Evolutionary conservation across 2,329 filamentous ascomycete species (phyloP), one percentile per base, ranked within the genome.

Genomic region (Claviceps sp.): DNA sequence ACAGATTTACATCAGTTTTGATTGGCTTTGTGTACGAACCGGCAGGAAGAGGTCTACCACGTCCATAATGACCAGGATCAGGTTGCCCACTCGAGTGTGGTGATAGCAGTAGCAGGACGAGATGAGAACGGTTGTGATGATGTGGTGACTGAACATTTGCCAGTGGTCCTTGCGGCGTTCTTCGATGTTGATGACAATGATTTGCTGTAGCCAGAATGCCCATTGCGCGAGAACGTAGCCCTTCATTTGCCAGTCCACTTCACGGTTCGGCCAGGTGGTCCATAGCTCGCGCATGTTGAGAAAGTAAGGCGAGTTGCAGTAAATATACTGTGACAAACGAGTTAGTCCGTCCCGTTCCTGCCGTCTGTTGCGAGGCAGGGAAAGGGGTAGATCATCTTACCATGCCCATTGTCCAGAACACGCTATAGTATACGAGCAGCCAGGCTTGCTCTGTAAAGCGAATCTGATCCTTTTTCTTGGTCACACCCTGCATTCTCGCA

Each of bases 131-230:
- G 83, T 87, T 16, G 93, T 98, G 65, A 97, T 82, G 62, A 97
- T 79, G 70, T 98, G 93, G 67, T 97, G 93, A n/a, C 82, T 83
- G 58, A 97, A 81, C 93, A 97, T 97, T 69, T 97, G 90, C 72
- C 82, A 86, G 68, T 96, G 85, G 61, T 98, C 93, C 71, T 97
- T 97, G 62, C 93, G 80, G 58, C 86, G 82, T 70, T 94, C 86
- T 69, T 98, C 93, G 54, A 97, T 89, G 68, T 97, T 85, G 66
- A 97, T 86, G 50, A 96, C 88, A 36, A 96, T 74, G 57, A 97
- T 85, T 70, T 96, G 90, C 71, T 97, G 91, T 45, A 96, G 68
- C 86, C 89, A 96, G 67, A 96, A 97, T 16, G 86, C 84, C 69
- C 90, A 86, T 66, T 97, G 91, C 17, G 84, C 83, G 23, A 98